These are phyloP conservation scores for Heliocybe sulcata DNA, from an alignment of 1,284 basidiomycete genomes.

Conservation along the genomic window DNA sequence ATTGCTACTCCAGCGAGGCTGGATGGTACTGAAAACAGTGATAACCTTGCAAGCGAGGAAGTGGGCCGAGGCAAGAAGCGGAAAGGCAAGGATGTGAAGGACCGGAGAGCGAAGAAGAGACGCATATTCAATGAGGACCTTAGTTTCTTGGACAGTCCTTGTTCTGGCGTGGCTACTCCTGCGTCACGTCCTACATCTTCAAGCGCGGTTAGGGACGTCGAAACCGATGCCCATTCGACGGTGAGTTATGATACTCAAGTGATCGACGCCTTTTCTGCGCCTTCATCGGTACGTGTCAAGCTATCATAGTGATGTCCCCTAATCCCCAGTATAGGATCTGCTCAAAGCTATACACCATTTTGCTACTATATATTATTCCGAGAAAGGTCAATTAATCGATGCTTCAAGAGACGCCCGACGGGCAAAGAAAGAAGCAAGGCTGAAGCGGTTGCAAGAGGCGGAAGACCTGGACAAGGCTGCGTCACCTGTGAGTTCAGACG, in stretches of 20 bases:
- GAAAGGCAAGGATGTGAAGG: background rate
- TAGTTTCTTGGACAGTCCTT: background rate
- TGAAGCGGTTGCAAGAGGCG: background rate
- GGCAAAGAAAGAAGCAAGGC: background rate
- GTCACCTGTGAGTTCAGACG: background rate
- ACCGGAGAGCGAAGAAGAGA: background rate
- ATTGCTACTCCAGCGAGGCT: background rate
- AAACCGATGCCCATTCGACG: background rate
- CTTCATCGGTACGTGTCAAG: background rate
- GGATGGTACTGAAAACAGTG: background rate
- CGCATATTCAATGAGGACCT: background rate
- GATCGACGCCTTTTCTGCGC: background rate
- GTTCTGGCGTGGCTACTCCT: background rate
- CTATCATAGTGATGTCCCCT: background rate
- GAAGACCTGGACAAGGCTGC: background rate
- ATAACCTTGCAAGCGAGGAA: background rate
- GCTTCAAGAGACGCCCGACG: background rate
- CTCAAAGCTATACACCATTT: constrained; percentile 1
- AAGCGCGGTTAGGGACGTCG: background rate
- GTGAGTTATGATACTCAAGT: background rate
- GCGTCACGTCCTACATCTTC: background rate
- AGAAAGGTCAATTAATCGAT: background rate
- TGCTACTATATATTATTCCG: background rate
- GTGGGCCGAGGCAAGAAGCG: background rate
- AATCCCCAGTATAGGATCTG: background rate